Evolutionary conservation across 169 alveolate species (phyloP).

Genomic region (Plasmodium sp.): DNA sequence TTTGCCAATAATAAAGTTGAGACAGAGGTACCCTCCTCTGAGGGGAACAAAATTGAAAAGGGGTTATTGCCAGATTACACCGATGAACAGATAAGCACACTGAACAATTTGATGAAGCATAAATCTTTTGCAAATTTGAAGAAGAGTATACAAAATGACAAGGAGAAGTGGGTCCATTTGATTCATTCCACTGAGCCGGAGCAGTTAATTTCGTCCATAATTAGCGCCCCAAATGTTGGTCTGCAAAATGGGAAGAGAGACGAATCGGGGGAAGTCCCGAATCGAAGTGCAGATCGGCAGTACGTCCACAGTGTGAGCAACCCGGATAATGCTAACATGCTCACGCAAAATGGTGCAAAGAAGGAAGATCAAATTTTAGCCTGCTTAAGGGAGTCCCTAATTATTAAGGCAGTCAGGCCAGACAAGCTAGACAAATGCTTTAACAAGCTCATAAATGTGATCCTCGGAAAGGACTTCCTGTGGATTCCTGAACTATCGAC

Average conservation of each 20-base stretch:
- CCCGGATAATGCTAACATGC: background rate
- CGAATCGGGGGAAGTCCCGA: constrained; percentile 19
- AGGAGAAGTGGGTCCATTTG: constrained; percentile 50
- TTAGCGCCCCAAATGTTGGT: constrained; percentile 16
- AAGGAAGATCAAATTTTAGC: constrained; percentile 16
- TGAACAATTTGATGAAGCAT: constrained; percentile 26
- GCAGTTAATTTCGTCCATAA: constrained; percentile 13
- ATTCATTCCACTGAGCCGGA: constrained; percentile 75
- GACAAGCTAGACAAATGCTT: constrained; percentile 92
- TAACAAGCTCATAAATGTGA: constrained; percentile 86
- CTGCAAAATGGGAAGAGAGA: constrained; percentile 4
- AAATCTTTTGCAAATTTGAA: constrained; percentile 40
- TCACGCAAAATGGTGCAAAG: background rate
- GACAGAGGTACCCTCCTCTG: background rate
- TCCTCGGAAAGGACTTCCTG: constrained; percentile 91
- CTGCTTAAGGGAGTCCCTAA: constrained; percentile 77
- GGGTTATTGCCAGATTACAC: constrained; percentile 55
- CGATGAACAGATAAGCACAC: constrained; percentile 51
- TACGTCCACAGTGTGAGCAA: background rate
- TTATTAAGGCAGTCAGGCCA: constrained; percentile 94
- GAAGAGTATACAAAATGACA: constrained; percentile 30
- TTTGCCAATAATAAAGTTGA: constrained; percentile 50
- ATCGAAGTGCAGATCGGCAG: background rate
- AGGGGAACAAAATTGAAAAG: constrained; percentile 18
- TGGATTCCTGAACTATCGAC: constrained; percentile 89